Conservation (phyloP, 169 alveolate genomes). For the Eimeria necatrix region DNA sequence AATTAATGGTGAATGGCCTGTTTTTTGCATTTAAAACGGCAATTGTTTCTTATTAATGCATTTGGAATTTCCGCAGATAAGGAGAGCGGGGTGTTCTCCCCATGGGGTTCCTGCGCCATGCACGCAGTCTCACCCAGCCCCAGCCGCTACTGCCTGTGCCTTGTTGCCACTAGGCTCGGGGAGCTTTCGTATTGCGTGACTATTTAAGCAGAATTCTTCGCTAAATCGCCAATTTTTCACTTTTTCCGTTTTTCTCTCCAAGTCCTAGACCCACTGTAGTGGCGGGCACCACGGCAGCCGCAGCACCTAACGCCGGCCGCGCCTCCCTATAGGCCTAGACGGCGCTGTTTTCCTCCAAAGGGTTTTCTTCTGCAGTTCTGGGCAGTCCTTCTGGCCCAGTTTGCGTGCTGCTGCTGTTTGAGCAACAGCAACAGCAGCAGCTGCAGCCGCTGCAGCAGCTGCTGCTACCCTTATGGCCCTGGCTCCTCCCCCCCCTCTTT, state of each 20-base stretch:
- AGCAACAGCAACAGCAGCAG: conserved; percentile 48
- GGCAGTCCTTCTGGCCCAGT: not conserved
- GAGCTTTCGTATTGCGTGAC: too few relatives aligned
- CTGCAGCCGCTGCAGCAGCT: conserved; percentile 59
- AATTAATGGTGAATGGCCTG: too few relatives aligned
- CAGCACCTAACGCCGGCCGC: conserved; percentile 26
- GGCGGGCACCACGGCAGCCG: conserved; percentile 23
- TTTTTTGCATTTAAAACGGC: too few relatives aligned
- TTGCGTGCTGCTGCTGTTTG: not conserved
- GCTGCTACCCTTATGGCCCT: conserved; percentile 27
- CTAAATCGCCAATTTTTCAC: too few relatives aligned
- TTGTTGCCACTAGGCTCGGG: too few relatives aligned
- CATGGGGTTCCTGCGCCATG: too few relatives aligned
- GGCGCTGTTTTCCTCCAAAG: not conserved
- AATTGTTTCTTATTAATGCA: too few relatives aligned
- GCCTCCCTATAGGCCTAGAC: not conserved
- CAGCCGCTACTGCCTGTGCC: not conserved
- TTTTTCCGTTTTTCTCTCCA: too few relatives aligned
- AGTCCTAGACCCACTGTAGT: not conserved
- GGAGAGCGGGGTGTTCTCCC: too few relatives aligned
- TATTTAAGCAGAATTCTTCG: too few relatives aligned
- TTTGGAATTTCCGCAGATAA: too few relatives aligned
- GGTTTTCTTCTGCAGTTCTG: not conserved
- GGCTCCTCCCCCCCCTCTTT: not conserved
- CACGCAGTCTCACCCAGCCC: too few relatives aligned